Evolutionary conservation across 495 filamentous ascomycete genomes (phyloP).

Genomic region (Hyaloscypha finlandica): DNA sequence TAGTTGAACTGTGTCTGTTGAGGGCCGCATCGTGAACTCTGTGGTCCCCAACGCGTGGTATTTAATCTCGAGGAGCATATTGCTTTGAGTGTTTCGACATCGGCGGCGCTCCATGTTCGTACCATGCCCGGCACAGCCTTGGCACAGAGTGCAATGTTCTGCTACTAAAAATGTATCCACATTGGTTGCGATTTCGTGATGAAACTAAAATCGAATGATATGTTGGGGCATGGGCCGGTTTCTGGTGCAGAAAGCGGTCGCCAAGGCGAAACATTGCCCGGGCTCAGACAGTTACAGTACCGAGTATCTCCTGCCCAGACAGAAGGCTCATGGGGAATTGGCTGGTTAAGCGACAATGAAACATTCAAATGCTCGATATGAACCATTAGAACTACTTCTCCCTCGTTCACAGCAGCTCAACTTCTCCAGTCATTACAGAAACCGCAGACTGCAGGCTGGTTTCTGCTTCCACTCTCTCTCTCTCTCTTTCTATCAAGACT

Average conservation of each 20-base stretch:
- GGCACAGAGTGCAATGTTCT: no score
- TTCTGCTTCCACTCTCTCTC: constrained; percentile 1
- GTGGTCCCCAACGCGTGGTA: no score
- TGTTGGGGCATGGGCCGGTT: constrained; percentile 5
- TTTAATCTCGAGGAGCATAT: no score
- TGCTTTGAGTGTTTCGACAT: no score
- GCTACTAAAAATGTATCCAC: no score
- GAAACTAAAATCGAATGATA: constrained; percentile 16
- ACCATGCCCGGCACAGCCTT: no score
- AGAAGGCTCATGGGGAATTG: constrained; percentile 4
- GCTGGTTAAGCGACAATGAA: constrained; percentile 9
- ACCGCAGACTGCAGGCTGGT: neutral
- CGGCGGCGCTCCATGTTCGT: no score
- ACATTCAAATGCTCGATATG: neutral
- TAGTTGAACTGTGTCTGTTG: no score
- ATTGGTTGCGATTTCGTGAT: neutral
- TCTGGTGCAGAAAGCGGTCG: neutral
- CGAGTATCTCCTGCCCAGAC: neutral
- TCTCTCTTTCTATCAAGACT: neutral
- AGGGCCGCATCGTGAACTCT: no score
- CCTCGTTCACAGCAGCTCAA: neutral
- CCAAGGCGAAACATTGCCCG: neutral
- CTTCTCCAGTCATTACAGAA: constrained; percentile 4
- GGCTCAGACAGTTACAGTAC: no score
- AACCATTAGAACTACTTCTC: constrained; percentile 1